Evolutionary conservation across 352 stramenopile species (phyloP).

Genomic region (Globisporangium cylindrosporum): DNA sequence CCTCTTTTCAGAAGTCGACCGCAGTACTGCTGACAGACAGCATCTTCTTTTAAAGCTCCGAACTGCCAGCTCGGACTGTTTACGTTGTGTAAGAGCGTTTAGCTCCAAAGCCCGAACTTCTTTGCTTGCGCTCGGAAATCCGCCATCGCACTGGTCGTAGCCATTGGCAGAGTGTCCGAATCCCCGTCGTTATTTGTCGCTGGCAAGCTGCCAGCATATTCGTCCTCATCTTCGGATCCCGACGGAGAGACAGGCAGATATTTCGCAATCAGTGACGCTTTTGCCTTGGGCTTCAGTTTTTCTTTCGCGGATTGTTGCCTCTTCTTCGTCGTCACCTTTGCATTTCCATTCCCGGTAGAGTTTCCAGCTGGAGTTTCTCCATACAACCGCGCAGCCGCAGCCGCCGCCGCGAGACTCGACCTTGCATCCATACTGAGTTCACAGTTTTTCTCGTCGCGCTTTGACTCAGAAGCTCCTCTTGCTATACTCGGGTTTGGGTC

Average conservation of each 20-base stretch:
- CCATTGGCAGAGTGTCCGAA: neutral
- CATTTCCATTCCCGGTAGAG: neutral
- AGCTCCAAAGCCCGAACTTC: conserved; percentile 46
- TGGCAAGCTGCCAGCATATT: conserved; percentile 13
- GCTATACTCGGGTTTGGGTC: neutral
- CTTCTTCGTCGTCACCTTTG: neutral
- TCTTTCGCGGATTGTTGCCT: neutral
- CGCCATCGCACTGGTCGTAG: conserved; percentile 19
- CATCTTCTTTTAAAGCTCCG: neutral
- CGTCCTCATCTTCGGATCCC: conserved; percentile 16
- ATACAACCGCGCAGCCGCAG: conserved; percentile 35
- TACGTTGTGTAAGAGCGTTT: neutral
- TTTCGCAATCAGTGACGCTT: conserved; percentile 4
- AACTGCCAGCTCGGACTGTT: neutral
- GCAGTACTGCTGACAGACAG: neutral
- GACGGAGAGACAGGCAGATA: conserved; percentile 1
- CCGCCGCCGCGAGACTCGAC: conserved; percentile 28
- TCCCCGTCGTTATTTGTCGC: neutral
- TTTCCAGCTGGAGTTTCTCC: conserved; percentile 3
- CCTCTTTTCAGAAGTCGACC: neutral
- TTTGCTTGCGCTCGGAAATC: conserved; percentile 40
- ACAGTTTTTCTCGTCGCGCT: neutral
- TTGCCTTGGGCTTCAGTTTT: neutral
- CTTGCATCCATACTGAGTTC: conserved; percentile 12
- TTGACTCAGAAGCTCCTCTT: neutral